Evolutionary conservation across 768 basidiomycete species (phyloP).

Genomic region (Paxillus involutus): DNA sequence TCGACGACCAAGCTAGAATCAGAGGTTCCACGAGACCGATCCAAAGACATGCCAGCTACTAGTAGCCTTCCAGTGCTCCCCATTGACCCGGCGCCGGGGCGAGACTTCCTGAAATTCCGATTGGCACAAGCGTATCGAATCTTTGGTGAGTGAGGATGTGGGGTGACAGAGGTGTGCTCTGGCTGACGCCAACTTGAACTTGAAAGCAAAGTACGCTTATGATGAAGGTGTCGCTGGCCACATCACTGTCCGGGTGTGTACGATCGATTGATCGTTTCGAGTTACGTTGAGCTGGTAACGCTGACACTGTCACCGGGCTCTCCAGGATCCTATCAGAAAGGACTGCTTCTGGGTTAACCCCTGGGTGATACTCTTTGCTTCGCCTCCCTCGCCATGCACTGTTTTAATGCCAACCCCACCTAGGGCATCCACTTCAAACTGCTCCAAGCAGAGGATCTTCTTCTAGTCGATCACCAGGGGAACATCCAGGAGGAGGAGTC

Average conservation of each 20-base stretch:
- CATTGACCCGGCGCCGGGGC: slow-evolving; percentile 34
- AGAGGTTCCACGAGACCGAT: background rate
- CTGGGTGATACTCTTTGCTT: slow-evolving; percentile 29
- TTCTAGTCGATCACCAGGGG: slow-evolving; percentile 44
- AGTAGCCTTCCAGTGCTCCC: slow-evolving; percentile 22
- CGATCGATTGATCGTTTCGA: background rate
- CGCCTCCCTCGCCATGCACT: background rate
- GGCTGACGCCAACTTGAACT: background rate
- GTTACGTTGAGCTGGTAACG: background rate
- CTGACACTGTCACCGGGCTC: background rate
- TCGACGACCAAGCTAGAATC: background rate
- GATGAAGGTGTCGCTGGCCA: slow-evolving; percentile 51
- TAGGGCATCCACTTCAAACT: slow-evolving; percentile 46
- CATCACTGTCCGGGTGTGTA: slow-evolving; percentile 42
- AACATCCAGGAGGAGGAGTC: slow-evolving; percentile 32
- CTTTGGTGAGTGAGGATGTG: slow-evolving; percentile 34
- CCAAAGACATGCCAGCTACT: background rate
- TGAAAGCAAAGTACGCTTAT: slow-evolving; percentile 35
- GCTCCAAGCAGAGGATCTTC: slow-evolving; percentile 43
- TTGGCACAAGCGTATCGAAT: slow-evolving; percentile 48
- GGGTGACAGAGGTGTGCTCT: background rate
- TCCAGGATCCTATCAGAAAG: slow-evolving; percentile 38
- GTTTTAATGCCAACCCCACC: background rate
- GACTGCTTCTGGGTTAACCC: slow-evolving; percentile 53
- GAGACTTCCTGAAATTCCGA: slow-evolving; percentile 43